phyloP scores from a whole-genome alignment of 1,284 basidiomycete species.

The Thecaphora thlaspeos region DNA sequence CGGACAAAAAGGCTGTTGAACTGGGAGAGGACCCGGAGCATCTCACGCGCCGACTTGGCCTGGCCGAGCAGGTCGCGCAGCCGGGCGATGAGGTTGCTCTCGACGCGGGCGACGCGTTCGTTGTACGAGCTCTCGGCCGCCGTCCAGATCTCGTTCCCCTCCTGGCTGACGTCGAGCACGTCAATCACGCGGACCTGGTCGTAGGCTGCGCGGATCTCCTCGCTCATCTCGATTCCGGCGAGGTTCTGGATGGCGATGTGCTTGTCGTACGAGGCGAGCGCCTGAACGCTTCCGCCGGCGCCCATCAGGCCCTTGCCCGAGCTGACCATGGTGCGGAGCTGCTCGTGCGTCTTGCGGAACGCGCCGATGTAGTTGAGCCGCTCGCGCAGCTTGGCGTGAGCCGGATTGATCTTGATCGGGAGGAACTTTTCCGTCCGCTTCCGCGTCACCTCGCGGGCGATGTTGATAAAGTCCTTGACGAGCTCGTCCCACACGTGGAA shows the following conservation, averaged over 20 bases:
- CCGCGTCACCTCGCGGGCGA: conserved; percentile 89
- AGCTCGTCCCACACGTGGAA: conserved; percentile 95
- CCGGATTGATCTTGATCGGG: conserved; percentile 90
- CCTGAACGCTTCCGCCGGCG: conserved; percentile 4
- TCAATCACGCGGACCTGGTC: conserved; percentile 94
- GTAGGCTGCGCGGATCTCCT: conserved; percentile 86
- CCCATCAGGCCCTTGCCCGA: conserved; percentile 72
- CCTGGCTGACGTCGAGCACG: conserved; percentile 77
- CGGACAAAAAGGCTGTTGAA: conserved; percentile 97
- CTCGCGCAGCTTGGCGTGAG: conserved; percentile 88
- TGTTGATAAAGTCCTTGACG: conserved; percentile 96
- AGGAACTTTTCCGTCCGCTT: conserved; percentile 92
- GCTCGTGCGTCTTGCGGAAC: conserved; percentile 93
- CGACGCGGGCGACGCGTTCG: conserved; percentile 91
- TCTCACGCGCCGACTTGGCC: conserved; percentile 94
- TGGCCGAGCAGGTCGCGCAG: conserved; percentile 90
- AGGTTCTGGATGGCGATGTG: conserved; percentile 52
- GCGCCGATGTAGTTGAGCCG: conserved; percentile 81
- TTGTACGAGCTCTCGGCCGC: conserved; percentile 96
- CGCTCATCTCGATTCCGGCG: conserved; percentile 86
- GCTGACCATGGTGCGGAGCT: conserved; percentile 93
- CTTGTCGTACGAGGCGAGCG: conserved; percentile 21
- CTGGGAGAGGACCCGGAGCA: conserved; percentile 98
- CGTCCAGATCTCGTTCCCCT: conserved; percentile 98
- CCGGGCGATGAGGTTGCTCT: conserved; percentile 95